Percentiles rank a stretch among this genome's conserved stretches.
Evolutionary conservation across 352 stramenopile species (phyloP).

Genomic region (Thraustotheca clavata): DNA sequence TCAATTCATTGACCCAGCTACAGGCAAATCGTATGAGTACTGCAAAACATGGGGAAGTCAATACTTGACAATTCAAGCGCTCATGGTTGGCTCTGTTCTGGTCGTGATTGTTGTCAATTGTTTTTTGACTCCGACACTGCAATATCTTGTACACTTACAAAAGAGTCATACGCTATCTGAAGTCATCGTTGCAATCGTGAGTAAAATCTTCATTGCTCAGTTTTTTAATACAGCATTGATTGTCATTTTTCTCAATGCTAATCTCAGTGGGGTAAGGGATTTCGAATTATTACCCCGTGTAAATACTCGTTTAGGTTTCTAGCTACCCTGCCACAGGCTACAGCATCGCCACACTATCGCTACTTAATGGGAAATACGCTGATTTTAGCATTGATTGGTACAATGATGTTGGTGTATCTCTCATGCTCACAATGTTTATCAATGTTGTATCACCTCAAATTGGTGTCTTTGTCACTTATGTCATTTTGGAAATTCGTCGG

Average conservation of each 20-base stretch:
- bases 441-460: conserved; percentile 67
- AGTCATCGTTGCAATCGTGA: conserved; percentile 62
- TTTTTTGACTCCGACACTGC: conserved; percentile 51
- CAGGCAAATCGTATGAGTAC: conserved; percentile 30
- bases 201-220: conserved; percentile 68
- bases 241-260: conserved; percentile 73
- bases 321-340: conserved; percentile 19
- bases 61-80: conserved; percentile 55
- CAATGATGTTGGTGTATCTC: conserved; percentile 60
- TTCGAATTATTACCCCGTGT: not conserved
- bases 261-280: conserved; percentile 47
- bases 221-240: conserved; percentile 77
- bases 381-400: conserved; percentile 75
- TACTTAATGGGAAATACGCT: conserved; percentile 64
- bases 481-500: conserved; percentile 38
- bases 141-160: conserved; percentile 58
- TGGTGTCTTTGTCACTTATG: conserved; percentile 49
- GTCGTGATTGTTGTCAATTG: conserved; percentile 67
- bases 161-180: conserved; percentile 71
- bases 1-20: conserved; percentile 38
- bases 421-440: conserved; percentile 80
- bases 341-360: conserved; percentile 30
- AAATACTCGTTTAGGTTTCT: not conserved
- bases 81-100: conserved; percentile 53
- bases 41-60: conserved; percentile 63